A percentile compares a stretch with the other conserved stretches of the same genome.
These are phyloP conservation scores for Diaporthe helianthi DNA, from an alignment of 2,329 filamentous ascomycete genomes.

Conservation along the genomic window DNA sequence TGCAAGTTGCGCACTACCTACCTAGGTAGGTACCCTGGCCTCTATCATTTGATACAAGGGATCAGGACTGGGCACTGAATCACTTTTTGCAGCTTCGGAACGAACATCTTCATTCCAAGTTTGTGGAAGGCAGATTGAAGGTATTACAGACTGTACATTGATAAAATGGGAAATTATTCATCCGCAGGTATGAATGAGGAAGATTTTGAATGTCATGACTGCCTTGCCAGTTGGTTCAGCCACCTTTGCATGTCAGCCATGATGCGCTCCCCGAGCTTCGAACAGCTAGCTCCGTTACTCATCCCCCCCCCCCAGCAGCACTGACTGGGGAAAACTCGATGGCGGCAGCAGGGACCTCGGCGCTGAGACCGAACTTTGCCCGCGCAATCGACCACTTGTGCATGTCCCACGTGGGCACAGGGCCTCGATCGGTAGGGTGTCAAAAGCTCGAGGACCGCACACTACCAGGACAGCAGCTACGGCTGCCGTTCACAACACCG, in stretches of 20 bases:
- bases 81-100: neutral
- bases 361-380: constrained; percentile 42
- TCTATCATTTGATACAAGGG: neutral
- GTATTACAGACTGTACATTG: neutral
- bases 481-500: constrained; percentile 44
- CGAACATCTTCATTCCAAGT: neutral
- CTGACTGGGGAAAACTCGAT: constrained; percentile 40
- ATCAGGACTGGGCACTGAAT: neutral
- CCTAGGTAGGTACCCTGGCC: too few relatives aligned
- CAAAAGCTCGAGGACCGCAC: too few relatives aligned
- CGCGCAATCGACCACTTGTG: constrained; percentile 40
- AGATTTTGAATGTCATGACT: constrained; percentile 3
- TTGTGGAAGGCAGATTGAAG: neutral
- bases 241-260: constrained; percentile 32
- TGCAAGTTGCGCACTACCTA: too few relatives aligned
- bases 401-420: neutral
- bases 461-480: too few relatives aligned
- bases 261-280: constrained; percentile 19
- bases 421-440: neutral
- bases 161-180: too few relatives aligned
- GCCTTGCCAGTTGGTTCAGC: constrained; percentile 25
- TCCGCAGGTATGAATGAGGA: too few relatives aligned
- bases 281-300: constrained; percentile 25
- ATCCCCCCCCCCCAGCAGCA: constrained; percentile 38
- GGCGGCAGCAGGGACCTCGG: constrained; percentile 42